A percentile compares a stretch with the other conserved stretches of the same genome.
These are phyloP conservation scores for Ganoderma lucidum DNA, from an alignment of 1,284 basidiomycete species.

Conservation along the genomic window DNA sequence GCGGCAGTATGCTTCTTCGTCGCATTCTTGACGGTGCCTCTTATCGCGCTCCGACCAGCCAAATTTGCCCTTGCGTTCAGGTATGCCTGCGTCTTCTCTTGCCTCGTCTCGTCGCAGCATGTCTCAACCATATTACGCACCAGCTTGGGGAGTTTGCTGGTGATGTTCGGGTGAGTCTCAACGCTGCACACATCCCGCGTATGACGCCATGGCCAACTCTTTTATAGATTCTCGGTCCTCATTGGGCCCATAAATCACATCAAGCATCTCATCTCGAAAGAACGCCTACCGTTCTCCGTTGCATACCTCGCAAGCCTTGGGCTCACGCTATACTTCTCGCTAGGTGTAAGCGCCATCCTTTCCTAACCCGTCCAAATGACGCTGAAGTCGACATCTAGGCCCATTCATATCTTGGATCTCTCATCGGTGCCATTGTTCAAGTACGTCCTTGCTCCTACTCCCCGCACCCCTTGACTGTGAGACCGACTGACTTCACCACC, in stretches of 20 bases:
- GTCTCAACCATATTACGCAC: slow-evolving; percentile 10
- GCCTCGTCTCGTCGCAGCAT: background rate
- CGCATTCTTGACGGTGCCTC: slow-evolving; percentile 90
- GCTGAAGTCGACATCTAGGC: slow-evolving; percentile 50
- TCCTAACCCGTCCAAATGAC: background rate
- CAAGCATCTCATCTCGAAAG: slow-evolving; percentile 87
- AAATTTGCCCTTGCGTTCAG: slow-evolving; percentile 94
- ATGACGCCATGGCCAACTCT: background rate
- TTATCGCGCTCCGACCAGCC: slow-evolving; percentile 83
- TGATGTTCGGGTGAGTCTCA: slow-evolving; percentile 82
- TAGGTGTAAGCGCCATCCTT: slow-evolving; percentile 66
- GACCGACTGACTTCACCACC: background rate
- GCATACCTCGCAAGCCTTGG: slow-evolving; percentile 85
- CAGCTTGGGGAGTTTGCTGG: slow-evolving; percentile 83
- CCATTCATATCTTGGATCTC: slow-evolving; percentile 84
- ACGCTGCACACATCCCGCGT: too few species aligned
- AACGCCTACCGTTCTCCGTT: slow-evolving; percentile 88
- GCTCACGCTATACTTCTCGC: slow-evolving; percentile 89
- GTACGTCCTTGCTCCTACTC: slow-evolving; percentile 43
- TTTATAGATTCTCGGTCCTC: slow-evolving; percentile 79
- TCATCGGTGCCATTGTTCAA: slow-evolving; percentile 83
- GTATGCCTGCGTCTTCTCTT: slow-evolving; percentile 44
- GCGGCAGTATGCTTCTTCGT: slow-evolving; percentile 96
- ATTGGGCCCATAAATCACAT: slow-evolving; percentile 88
- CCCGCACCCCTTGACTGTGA: background rate